Evolutionary conservation across 331 rosid genomes (phyloP).

Genomic region (Quercus phellos): DNA sequence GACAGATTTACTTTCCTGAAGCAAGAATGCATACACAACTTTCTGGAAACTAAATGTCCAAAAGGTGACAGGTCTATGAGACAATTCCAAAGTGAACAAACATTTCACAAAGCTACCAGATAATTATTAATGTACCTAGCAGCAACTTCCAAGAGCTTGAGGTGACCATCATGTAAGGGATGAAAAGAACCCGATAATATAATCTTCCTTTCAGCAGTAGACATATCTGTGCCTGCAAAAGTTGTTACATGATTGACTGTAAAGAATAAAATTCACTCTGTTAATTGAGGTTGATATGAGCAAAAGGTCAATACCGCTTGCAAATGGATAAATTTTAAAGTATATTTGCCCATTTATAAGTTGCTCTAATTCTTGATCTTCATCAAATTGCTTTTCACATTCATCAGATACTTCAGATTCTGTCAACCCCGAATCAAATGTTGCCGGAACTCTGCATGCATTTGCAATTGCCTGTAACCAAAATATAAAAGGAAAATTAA

Average conservation of each 20-base stretch:
- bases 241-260: neutral
- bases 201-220: slow-evolving; percentile 59
- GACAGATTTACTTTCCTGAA: neutral
- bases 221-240: slow-evolving; percentile 34
- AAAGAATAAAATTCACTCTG: neutral
- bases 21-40: neutral
- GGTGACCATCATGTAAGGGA: slow-evolving; percentile 87
- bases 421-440: slow-evolving; percentile 47
- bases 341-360: slow-evolving; percentile 72
- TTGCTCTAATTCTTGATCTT: slow-evolving; percentile 74
- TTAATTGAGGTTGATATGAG: slow-evolving; percentile 2
- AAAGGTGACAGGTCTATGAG: neutral
- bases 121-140: slow-evolving; percentile 44
- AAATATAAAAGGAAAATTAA: slow-evolving; percentile 27
- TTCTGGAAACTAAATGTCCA: neutral
- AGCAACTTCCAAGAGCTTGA: slow-evolving; percentile 83
- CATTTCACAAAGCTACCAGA: neutral
- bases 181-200: slow-evolving; percentile 85
- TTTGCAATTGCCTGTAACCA: slow-evolving; percentile 74
- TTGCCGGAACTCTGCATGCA: slow-evolving; percentile 71
- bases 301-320: slow-evolving; percentile 48
- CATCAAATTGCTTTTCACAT: slow-evolving; percentile 51
- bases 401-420: slow-evolving; percentile 61
- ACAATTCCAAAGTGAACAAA: slow-evolving; percentile 1
- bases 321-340: slow-evolving; percentile 73